These are phyloP conservation scores for Candida ipomoeae DNA, from an alignment of 805 yeast species.

Conservation along the genomic window DNA sequence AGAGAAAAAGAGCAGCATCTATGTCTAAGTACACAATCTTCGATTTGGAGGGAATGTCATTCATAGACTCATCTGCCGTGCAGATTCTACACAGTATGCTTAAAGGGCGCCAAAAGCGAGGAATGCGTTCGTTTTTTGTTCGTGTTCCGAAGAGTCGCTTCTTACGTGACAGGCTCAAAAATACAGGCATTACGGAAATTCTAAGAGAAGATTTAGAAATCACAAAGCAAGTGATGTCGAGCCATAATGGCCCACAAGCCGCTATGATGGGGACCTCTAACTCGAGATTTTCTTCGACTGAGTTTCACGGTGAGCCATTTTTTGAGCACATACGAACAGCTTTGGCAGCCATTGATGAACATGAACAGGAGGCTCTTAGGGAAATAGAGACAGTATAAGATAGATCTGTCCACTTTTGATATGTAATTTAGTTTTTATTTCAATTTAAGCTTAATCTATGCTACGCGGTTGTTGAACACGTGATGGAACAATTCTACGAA, in stretches of 20 bases:
- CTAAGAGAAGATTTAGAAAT: slow-evolving; percentile 23
- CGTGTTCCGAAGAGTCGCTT: slow-evolving; percentile 26
- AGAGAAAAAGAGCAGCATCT: slow-evolving; percentile 29
- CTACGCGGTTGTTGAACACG: not conserved
- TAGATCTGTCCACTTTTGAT: not conserved
- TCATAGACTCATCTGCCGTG: slow-evolving; percentile 41
- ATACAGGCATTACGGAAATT: slow-evolving; percentile 28
- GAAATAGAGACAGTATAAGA: slow-evolving; percentile 12
- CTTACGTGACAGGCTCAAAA: slow-evolving; percentile 26
- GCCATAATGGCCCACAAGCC: not conserved
- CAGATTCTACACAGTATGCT: slow-evolving; percentile 31
- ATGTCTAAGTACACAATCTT: slow-evolving; percentile 41
- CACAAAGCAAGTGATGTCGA: slow-evolving; percentile 12
- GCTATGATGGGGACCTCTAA: not conserved
- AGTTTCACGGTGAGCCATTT: not conserved
- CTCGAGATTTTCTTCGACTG: not conserved
- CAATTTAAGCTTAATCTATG: not conserved
- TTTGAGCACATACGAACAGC: slow-evolving; percentile 4
- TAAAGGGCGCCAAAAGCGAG: slow-evolving; percentile 25
- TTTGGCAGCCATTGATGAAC: not conserved
- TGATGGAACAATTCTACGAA: not conserved
- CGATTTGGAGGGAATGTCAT: slow-evolving; percentile 41
- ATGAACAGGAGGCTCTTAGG: not conserved
- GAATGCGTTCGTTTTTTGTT: slow-evolving; percentile 33
- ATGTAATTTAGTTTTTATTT: not conserved